phyloP scores from a whole-genome alignment of 2,329 filamentous ascomycete genomes.

The Trichoderma polysporum region DNA sequence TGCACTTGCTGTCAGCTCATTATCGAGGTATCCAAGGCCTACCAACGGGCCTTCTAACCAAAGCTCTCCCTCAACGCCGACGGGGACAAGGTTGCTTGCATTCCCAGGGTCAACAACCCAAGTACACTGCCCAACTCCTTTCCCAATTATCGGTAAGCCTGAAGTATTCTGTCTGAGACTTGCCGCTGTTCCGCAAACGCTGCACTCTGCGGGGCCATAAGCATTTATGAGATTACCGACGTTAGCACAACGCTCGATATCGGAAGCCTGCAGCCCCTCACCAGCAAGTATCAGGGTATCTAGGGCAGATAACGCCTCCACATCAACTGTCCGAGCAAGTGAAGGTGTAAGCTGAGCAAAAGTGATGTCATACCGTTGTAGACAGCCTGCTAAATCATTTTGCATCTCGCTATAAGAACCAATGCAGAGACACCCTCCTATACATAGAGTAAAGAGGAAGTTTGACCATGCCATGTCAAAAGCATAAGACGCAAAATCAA shows the following conservation, averaged over 20 bases:
- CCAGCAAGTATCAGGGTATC: background rate
- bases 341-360: background rate
- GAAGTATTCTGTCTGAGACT: background rate
- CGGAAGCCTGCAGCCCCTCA: background rate
- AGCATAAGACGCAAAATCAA: background rate
- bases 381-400: background rate
- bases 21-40: background rate
- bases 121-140: background rate
- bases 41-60: background rate
- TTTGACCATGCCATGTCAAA: background rate
- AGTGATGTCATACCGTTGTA: background rate
- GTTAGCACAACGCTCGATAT: background rate
- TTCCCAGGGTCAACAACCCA: background rate
- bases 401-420: background rate
- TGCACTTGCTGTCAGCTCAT: background rate
- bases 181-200: background rate
- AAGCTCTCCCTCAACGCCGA: background rate
- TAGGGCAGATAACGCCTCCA: background rate
- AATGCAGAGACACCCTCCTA: background rate
- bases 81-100: background rate
- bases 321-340: background rate
- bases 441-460: background rate
- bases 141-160: background rate
- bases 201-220: background rate
- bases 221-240: background rate